These are phyloP conservation scores for Manihot esculenta DNA, from an alignment of 441 rosid species.

Conservation along the genomic window DNA sequence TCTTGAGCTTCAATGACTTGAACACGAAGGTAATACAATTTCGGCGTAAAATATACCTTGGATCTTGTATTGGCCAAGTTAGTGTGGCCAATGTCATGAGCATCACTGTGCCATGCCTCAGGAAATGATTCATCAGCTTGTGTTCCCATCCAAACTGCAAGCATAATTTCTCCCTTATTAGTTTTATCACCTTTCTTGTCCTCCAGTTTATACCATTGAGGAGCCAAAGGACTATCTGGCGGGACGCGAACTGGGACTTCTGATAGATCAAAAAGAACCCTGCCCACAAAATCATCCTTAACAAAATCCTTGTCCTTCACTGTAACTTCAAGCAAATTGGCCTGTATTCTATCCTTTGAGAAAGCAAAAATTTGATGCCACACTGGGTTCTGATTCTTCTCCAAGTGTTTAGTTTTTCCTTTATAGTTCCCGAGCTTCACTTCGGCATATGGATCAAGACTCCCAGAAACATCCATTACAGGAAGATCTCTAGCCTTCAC, in stretches of 20 bases:
- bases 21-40: conserved; percentile 54
- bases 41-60: conserved; percentile 54
- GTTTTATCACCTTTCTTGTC: conserved; percentile 32
- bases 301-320: conserved; percentile 36
- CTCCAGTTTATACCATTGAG: conserved; percentile 54
- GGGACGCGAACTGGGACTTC: conserved; percentile 60
- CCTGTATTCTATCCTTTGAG: conserved; percentile 45
- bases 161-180: conserved; percentile 51
- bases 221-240: conserved; percentile 60
- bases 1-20: conserved; percentile 58
- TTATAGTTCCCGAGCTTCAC: conserved; percentile 43
- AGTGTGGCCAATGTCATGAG: conserved; percentile 49
- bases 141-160: conserved; percentile 58
- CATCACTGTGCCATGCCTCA: conserved; percentile 60
- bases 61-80: conserved; percentile 48
- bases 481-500: conserved; percentile 56
- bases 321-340: conserved; percentile 40
- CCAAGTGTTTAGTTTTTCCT: conserved; percentile 32
- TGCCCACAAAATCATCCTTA: conserved; percentile 45
- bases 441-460: conserved; percentile 45
- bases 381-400: conserved; percentile 42
- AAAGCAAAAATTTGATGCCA: conserved; percentile 61
- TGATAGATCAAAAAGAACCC: conserved; percentile 29
- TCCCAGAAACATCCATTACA: conserved; percentile 28
- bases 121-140: conserved; percentile 58